Evolutionary conservation across 1,284 basidiomycete species (phyloP).

Genomic region (Sporisorium graminicola): DNA sequence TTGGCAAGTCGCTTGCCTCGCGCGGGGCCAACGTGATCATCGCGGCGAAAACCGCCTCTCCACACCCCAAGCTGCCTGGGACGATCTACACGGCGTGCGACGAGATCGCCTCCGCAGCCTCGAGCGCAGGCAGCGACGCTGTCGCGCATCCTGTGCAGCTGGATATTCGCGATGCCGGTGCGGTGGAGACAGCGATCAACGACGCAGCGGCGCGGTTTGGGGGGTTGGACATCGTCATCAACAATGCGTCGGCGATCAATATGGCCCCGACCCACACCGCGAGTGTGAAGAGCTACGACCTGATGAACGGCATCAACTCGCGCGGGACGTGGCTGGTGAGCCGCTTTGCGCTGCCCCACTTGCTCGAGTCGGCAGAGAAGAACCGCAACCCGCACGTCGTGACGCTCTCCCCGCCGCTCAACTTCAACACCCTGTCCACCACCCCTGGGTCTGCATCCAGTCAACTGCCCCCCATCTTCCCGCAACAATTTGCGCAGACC

Average conservation of each 20-base stretch:
- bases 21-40: constrained; percentile 63
- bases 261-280: constrained; percentile 53
- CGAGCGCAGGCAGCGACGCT: constrained; percentile 14
- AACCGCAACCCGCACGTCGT: constrained; percentile 66
- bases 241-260: constrained; percentile 68
- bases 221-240: constrained; percentile 66
- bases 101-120: constrained; percentile 59
- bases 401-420: constrained; percentile 64
- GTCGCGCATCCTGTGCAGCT: constrained; percentile 63
- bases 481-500: constrained; percentile 42
- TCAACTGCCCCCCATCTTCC: constrained; percentile 27
- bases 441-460: constrained; percentile 39
- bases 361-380: constrained; percentile 41
- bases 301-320: constrained; percentile 62
- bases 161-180: constrained; percentile 62
- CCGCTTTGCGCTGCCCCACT: constrained; percentile 63
- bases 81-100: constrained; percentile 68
- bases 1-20: constrained; percentile 53
- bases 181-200: constrained; percentile 60
- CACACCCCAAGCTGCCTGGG: constrained; percentile 64
- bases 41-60: constrained; percentile 53
- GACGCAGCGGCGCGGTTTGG: constrained; percentile 55
- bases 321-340: constrained; percentile 65
- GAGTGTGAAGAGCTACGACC: constrained; percentile 55
- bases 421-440: constrained; percentile 44